Conservation (phyloP, 306 rosid species). For the Lablab purpureus region DNA sequence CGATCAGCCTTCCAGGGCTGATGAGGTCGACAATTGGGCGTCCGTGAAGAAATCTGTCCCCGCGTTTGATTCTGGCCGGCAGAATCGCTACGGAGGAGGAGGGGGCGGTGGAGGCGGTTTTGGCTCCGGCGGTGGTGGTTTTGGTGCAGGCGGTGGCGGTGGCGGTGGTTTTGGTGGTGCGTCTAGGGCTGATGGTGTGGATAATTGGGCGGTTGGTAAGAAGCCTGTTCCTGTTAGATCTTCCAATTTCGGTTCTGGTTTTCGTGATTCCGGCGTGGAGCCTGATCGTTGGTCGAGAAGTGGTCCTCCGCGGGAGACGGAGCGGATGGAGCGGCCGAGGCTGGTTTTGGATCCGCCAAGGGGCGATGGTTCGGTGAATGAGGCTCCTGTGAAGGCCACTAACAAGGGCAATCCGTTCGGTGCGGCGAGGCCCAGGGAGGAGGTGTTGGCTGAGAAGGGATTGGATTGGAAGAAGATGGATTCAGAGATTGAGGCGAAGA, state of each 20-base stretch:
- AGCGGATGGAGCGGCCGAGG: constrained; percentile 70
- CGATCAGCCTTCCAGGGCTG: constrained; percentile 95
- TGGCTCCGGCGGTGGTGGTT: neutral
- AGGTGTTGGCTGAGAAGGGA: constrained; percentile 91
- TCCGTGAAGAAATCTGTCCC: constrained; percentile 68
- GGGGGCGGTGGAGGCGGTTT: constrained; percentile 17
- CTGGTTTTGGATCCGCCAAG: constrained; percentile 80
- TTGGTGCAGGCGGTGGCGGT: neutral
- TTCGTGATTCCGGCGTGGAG: constrained; percentile 66
- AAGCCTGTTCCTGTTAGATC: constrained; percentile 67
- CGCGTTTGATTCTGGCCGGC: constrained; percentile 72
- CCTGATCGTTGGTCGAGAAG: constrained; percentile 83
- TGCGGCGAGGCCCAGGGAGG: constrained; percentile 93
- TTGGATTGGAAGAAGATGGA: constrained; percentile 93
- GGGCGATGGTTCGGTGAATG: constrained; percentile 55
- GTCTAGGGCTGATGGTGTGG: constrained; percentile 86
- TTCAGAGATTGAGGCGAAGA: constrained; percentile 84
- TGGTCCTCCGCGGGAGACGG: constrained; percentile 40
- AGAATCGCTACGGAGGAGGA: constrained; percentile 63
- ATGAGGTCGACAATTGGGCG: constrained; percentile 94
- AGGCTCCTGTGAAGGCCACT: constrained; percentile 55
- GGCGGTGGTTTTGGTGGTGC: constrained; percentile 57
- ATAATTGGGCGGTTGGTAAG: constrained; percentile 80
- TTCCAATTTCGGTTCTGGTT: constrained; percentile 76
- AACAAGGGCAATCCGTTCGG: constrained; percentile 87